Conservation (phyloP, 2,329 filamentous ascomycete genomes). For the Colletotrichum sp. region DNA sequence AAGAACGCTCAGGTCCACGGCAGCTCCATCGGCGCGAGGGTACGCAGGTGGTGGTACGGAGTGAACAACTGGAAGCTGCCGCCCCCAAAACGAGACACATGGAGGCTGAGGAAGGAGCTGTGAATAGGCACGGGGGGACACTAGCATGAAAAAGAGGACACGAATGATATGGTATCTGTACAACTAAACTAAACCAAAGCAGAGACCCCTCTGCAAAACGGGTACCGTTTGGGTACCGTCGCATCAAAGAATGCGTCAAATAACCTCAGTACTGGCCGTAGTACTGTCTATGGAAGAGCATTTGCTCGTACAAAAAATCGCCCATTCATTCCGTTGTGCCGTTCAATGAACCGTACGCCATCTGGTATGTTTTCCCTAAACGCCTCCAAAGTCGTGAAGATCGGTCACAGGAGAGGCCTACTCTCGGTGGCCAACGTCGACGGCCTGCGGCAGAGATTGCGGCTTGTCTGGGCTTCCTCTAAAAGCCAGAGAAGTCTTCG, state of each 20-base stretch:
- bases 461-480: conserved; percentile 67
- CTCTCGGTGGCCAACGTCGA: conserved; percentile 34
- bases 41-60: conserved; percentile 92
- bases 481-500: conserved; percentile 58
- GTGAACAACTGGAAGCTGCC: conserved; percentile 90
- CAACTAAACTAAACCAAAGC: conserved; percentile 12
- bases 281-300: conserved; percentile 8
- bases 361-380: conserved; percentile 1
- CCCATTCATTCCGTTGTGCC: not conserved
- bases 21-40: conserved; percentile 73
- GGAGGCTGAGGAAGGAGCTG: conserved; percentile 16
- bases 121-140: not conserved
- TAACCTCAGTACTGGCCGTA: not conserved
- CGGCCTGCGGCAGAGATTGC: conserved; percentile 33
- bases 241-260: conserved; percentile 3
- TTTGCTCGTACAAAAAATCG: not conserved
- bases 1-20: conserved; percentile 78
- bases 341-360: conserved; percentile 17
- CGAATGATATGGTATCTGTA: conserved; percentile 18
- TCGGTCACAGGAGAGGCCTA: conserved; percentile 16
- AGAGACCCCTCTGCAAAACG: conserved; percentile 11
- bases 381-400: conserved; percentile 1
- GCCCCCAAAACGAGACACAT: conserved; percentile 26
- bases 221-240: not conserved
- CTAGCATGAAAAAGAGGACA: not conserved